A percentile compares a stretch with the other conserved stretches of the same genome.
Conservation (phyloP, 140 eudicot species). For the Cichorium intybus region DNA sequence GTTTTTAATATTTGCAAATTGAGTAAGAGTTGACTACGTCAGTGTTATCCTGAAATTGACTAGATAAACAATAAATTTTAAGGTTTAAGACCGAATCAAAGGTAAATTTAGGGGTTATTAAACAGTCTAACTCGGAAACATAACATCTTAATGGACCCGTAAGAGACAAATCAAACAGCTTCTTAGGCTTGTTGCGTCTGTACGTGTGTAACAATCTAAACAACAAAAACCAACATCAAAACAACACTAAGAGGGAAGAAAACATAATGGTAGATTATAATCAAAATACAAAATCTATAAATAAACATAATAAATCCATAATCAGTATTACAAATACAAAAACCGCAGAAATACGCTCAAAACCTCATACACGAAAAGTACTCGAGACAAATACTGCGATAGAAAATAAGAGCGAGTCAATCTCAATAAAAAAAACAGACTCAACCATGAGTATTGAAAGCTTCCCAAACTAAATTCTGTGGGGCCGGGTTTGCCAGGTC, state of each 20-base stretch:
- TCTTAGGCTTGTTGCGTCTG: too few relatives aligned
- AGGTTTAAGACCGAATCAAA: too few relatives aligned
- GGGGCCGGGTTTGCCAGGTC: conserved; percentile 44
- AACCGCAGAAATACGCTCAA: conserved; percentile 4
- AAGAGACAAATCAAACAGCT: too few relatives aligned
- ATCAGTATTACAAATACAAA: conserved; percentile 19
- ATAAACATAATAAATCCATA: conserved; percentile 6
- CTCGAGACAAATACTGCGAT: conserved; percentile 5
- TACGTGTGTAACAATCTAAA: background rate
- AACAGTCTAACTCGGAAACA: too few relatives aligned
- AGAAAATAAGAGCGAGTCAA: background rate
- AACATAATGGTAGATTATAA: background rate
- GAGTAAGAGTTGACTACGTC: too few relatives aligned
- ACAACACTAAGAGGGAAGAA: background rate
- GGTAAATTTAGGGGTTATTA: too few relatives aligned
- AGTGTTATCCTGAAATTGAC: too few relatives aligned
- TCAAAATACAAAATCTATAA: conserved; percentile 1
- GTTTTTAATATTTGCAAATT: too few relatives aligned
- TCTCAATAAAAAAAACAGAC: background rate
- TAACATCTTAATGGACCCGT: too few relatives aligned
- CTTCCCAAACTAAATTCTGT: conserved; percentile 77
- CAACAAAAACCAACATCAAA: background rate
- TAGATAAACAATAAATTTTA: too few relatives aligned
- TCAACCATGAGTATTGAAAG: conserved; percentile 83
- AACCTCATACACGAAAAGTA: conserved; percentile 6